Percentiles rank a stretch among this genome's conserved stretches.
These are phyloP conservation scores for Pseudonitzschia delicatissima DNA, from an alignment of 108 stramenopile species.

Conservation along the genomic window DNA sequence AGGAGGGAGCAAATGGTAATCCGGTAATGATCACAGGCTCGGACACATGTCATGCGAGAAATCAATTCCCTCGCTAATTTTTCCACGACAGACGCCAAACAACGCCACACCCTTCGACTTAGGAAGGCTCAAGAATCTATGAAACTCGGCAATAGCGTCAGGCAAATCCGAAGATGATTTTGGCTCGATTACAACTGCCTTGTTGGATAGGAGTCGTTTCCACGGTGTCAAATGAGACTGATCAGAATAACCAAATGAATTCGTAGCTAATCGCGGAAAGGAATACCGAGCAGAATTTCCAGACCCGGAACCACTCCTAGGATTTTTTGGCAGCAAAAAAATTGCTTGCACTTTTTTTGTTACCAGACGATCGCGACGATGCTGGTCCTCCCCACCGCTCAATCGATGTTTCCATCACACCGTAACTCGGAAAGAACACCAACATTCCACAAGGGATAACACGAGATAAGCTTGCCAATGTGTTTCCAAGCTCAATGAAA, in stretches of 20 bases:
- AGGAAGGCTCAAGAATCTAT: conserved; percentile 66
- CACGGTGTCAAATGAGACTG: conserved; percentile 52
- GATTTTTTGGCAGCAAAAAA: conserved; percentile 54
- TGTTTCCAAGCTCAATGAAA: conserved; percentile 88
- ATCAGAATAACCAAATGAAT: conserved; percentile 11
- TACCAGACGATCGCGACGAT: conserved; percentile 16
- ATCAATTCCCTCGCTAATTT: conserved; percentile 90
- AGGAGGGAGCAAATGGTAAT: conserved; percentile 92
- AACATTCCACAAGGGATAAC: conserved; percentile 93
- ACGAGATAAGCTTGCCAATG: conserved; percentile 71
- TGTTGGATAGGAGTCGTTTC: conserved; percentile 65
- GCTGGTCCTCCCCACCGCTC: conserved; percentile 78
- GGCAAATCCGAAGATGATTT: conserved; percentile 70
- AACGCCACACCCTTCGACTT: conserved; percentile 80
- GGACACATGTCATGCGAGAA: conserved; percentile 93
- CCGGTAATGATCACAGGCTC: conserved; percentile 96
- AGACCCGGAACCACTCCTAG: conserved; percentile 10
- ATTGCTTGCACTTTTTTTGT: conserved; percentile 24
- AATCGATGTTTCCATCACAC: conserved; percentile 79
- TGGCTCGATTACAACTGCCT: conserved; percentile 83
- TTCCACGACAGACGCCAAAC: conserved; percentile 96
- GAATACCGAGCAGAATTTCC: conserved; percentile 35
- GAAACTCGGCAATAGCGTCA: conserved; percentile 88
- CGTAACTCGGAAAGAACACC: conserved; percentile 96
- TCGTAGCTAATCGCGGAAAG: conserved; percentile 28